Evolutionary conservation across 2,329 filamentous ascomycete genomes (phyloP).

Genomic region (Clonostachys rhizophaga): DNA sequence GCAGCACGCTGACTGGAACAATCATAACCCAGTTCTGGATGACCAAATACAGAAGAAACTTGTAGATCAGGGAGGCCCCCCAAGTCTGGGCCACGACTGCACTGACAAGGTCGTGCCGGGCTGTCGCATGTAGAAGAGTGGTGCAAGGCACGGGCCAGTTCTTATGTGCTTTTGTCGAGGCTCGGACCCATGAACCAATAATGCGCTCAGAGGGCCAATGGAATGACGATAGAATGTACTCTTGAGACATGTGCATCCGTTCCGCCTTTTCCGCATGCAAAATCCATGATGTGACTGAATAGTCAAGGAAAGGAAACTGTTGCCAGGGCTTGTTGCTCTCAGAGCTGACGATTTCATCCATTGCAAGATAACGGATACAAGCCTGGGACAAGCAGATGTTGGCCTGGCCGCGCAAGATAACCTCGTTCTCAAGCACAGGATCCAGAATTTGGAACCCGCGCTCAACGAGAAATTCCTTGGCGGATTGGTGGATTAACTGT

Average conservation of each 20-base stretch:
- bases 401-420: neutral
- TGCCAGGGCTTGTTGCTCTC: neutral
- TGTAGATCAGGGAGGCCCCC: too few relatives aligned
- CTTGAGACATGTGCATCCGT: neutral
- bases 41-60: too few relatives aligned
- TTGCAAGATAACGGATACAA: neutral
- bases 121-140: too few relatives aligned
- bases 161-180: neutral
- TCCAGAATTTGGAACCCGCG: neutral
- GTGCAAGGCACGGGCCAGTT: too few relatives aligned
- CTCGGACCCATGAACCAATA: neutral
- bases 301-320: neutral
- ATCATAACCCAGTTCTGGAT: too few relatives aligned
- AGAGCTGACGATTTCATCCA: neutral
- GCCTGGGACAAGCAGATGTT: neutral
- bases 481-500: neutral
- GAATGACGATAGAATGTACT: neutral
- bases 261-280: neutral
- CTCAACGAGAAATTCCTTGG: neutral
- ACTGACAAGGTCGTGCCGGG: too few relatives aligned
- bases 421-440: too few relatives aligned
- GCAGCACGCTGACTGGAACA: too few relatives aligned
- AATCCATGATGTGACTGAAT: neutral
- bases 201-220: neutral
- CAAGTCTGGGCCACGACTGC: too few relatives aligned